These are phyloP conservation scores for Quercus robur DNA, from an alignment of 306 rosid species.

Conservation along the genomic window DNA sequence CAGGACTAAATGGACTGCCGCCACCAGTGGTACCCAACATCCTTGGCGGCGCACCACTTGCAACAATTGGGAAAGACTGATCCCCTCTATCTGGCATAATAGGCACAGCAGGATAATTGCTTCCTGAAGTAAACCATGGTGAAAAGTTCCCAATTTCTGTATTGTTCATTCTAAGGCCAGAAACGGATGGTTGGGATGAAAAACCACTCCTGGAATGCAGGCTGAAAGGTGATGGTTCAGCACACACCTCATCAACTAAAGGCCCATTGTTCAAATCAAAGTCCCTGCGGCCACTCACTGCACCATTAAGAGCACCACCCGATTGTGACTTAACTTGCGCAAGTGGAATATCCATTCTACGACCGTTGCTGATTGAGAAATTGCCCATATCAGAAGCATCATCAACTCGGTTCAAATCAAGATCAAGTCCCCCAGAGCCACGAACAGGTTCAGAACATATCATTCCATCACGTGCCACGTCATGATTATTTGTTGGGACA, in stretches of 20 bases:
- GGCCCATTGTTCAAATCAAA: conserved; percentile 97
- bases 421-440: conserved; percentile 69
- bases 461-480: background rate
- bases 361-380: conserved; percentile 40
- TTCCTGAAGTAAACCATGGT: conserved; percentile 79
- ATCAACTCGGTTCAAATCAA: conserved; percentile 80
- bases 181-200: conserved; percentile 43
- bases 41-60: conserved; percentile 66
- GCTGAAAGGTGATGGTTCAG: conserved; percentile 46
- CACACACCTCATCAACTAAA: conserved; percentile 64
- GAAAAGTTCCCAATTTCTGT: conserved; percentile 71
- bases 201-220: conserved; percentile 54
- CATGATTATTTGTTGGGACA: conserved; percentile 6
- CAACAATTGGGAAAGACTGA: conserved; percentile 52
- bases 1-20: conserved; percentile 65
- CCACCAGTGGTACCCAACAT: conserved; percentile 64
- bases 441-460: conserved; percentile 31
- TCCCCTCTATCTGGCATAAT: conserved; percentile 77
- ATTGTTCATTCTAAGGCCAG: conserved; percentile 55
- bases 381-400: conserved; percentile 58
- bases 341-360: conserved; percentile 50
- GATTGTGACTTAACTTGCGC: conserved; percentile 48
- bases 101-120: conserved; percentile 61
- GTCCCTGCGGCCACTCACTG: conserved; percentile 59
- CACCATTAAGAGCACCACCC: conserved; percentile 65